Evolutionary conservation across 2,329 filamentous ascomycete genomes (phyloP), one percentile per base, ranked within the genome.

Genomic region (Saccharata proteae): DNA sequence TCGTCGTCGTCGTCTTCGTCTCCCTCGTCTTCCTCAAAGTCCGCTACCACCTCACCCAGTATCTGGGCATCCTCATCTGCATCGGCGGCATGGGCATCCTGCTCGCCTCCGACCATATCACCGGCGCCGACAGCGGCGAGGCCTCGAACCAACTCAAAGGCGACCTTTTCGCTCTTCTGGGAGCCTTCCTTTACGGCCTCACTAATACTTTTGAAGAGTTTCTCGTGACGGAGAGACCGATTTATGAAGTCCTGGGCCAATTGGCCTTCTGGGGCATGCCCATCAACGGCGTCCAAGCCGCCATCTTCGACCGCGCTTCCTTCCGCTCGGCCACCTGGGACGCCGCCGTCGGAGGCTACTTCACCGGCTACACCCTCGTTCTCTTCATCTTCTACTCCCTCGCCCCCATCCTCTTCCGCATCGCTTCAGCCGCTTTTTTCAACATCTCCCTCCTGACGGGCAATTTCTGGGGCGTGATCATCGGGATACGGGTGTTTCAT

Each of bases 391-490:
- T 98, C 61, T 98, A 98, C 64, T 76, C 77, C 6, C 65, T 90
- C 3, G 85, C 81, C 0, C 90, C 90, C 0, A 61, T 96, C 33
- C 69, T 98, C 40, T 77, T 96, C 58, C 82, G 90, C 42, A 80
- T 96, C 62, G 80, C 80, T 16, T 81, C 74, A 11, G 90, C 90
- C 3, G 88, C 86, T 13, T 94, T 98, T 61, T 92, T 94, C 65
- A 93, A 98, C 58, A 93, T 96, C 48, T 88, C 80, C 6, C 65
- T 98, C 42, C 66, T 98, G 38, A 96, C 90, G 2, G 83, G 77
- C 45, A 94, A 93, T 60, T 96, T 96, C 62, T 98, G 90, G 90
- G 86, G 85, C 42, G 80, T 93, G 39, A 80, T 92, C 43, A 88
- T 98, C 45, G 90, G 90, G 29, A 74, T 92, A 43, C 71, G 77